Evolutionary conservation across 495 filamentous ascomycete genomes (phyloP), one percentile per base, ranked within the genome.

Genomic region (Daldinia caldariorum): DNA sequence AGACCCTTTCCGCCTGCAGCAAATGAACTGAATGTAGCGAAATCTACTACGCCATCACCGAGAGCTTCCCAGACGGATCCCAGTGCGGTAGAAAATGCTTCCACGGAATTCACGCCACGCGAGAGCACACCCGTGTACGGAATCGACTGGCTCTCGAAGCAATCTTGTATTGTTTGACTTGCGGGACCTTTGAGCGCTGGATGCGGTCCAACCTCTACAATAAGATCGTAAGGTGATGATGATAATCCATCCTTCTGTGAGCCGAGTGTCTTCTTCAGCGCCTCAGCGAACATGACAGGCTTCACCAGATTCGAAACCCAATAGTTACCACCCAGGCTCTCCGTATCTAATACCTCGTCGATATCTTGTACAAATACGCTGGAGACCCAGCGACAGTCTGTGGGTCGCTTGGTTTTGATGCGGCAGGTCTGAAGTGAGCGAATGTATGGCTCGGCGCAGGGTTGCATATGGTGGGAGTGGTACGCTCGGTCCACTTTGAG

Each of bases 151-250:
- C 1, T 62, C 55, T 6, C 37, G 10, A 0, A 49, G 31, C 9
- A n/a, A 0, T 73, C 76, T 29, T 70, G 20, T 31, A 80, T 32
- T 9, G 62, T 79, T 39, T 80, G 68, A 0, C 31, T 9, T 0
- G 61, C 71, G 0, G 80, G 76, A 0, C 83, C 80, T 60, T 82
- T 80, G 2, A 88, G 76, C 1, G 85, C 79, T 3, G 84, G 80
- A 57, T 88, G 87, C 0, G 85, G 84, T 0, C 86, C 87, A 51
- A 88, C 63, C 58, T 88, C 87, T 6, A 88, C 38, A 4, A 88
- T 35, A 5, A 49, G 20, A 32, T 31, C 13, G 50, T 29, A 53
- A 1, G 22, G 50, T 53, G 50, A 22, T 53, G 22, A 26, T 26
- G 29, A 22, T 26, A 53, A 12, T 49, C 43, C 43, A 9, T 39